Conservation (phyloP, 441 rosid genomes). For the Aleurites moluccanus region DNA sequence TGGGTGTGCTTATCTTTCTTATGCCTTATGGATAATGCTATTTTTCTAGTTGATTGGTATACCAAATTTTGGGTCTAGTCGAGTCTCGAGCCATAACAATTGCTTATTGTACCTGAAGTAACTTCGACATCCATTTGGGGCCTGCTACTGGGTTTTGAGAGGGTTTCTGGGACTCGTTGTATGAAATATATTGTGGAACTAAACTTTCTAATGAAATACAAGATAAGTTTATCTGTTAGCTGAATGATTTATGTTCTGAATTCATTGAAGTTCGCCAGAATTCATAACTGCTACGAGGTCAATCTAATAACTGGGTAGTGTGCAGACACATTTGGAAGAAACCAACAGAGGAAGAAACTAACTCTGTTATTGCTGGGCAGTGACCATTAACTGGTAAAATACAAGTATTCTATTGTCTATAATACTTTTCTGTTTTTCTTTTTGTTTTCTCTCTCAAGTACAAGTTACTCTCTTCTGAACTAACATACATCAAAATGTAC, state of each 20-base stretch:
- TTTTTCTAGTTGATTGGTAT: not conserved
- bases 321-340: not conserved
- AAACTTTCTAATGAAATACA: not conserved
- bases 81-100: not conserved
- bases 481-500: not conserved
- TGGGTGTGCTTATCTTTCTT: not conserved
- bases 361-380: not conserved
- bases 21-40: not conserved
- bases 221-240: too few species aligned
- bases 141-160: not conserved
- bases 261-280: not conserved
- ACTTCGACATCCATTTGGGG: not conserved
- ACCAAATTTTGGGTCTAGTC: not conserved
- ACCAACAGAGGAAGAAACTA: too few species aligned
- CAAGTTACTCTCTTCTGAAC: not conserved
- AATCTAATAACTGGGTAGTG: not conserved
- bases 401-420: not conserved
- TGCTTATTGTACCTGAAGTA: not conserved
- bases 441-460: not conserved
- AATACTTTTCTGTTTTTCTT: too few species aligned
- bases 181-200: not conserved
- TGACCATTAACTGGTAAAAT: not conserved
- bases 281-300: too few species aligned
- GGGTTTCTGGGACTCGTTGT: not conserved
- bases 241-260: not conserved